Percentiles rank a stretch among this genome's conserved stretches.
phyloP scores from a whole-genome alignment of 2,329 filamentous ascomycete species.

The Phyllosticta capitalensis region DNA sequence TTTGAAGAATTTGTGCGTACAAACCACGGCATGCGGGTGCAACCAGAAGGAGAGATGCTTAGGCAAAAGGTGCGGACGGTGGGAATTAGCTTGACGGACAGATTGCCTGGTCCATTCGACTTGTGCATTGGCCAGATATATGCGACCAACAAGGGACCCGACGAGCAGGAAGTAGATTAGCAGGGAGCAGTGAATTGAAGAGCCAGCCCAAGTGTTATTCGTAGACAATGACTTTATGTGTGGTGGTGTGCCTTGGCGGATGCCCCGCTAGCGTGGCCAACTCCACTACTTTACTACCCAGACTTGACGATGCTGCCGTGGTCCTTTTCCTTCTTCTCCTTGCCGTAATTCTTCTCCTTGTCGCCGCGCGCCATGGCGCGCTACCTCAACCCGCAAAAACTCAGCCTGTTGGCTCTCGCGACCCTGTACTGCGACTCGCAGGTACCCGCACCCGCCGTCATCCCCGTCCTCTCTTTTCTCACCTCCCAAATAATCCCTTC shows the following conservation, averaged over 20 bases:
- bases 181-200: too few relatives aligned
- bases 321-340: background rate
- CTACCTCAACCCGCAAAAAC: conserved; percentile 80
- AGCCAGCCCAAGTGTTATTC: background rate
- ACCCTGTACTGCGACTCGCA: conserved; percentile 68
- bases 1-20: conserved; percentile 93
- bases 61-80: conserved; percentile 76
- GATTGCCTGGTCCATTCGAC: conserved; percentile 80
- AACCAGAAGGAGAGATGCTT: conserved; percentile 85
- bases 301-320: background rate
- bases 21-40: conserved; percentile 82
- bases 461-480: conserved; percentile 71
- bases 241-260: background rate
- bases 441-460: conserved; percentile 59
- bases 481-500: conserved; percentile 53
- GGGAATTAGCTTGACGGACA: conserved; percentile 81
- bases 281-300: background rate
- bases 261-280: background rate
- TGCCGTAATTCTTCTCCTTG: background rate
- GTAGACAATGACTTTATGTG: background rate
- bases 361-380: conserved; percentile 51
- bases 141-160: conserved; percentile 62
- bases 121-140: conserved; percentile 77
- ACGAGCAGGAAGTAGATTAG: conserved; percentile 25
- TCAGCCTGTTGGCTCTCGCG: conserved; percentile 71